A percentile compares a stretch with the other conserved stretches of the same genome.
phyloP scores from a whole-genome alignment of 441 rosid genomes.

The Bruguiera hainesii region DNA sequence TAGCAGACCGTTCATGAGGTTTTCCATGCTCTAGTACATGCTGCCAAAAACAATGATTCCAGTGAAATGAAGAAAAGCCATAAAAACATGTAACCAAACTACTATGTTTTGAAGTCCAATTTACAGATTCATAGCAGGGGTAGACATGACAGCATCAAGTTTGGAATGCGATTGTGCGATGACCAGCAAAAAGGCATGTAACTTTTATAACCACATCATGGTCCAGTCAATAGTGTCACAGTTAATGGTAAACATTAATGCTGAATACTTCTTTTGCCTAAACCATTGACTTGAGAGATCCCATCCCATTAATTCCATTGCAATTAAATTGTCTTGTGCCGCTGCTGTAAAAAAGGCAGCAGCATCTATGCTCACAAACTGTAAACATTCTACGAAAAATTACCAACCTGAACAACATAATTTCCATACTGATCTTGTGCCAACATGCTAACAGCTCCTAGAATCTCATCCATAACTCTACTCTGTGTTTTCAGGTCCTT shows the following conservation, averaged over 20 bases:
- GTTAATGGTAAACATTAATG: too few species aligned
- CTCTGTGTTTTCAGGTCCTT: conserved; percentile 48
- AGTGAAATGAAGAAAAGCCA: background rate
- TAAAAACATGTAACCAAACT: background rate
- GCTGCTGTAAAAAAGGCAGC: too few species aligned
- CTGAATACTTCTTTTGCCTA: too few species aligned
- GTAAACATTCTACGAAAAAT: background rate
- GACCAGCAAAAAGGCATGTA: too few species aligned
- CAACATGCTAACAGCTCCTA: conserved; percentile 64
- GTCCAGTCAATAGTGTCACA: too few species aligned
- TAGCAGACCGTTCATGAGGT: conserved; percentile 68
- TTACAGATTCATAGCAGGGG: background rate
- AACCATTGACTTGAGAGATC: too few species aligned
- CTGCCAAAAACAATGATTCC: conserved; percentile 30
- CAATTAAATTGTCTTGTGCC: too few species aligned
- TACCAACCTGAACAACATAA: conserved; percentile 76
- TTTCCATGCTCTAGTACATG: conserved; percentile 84
- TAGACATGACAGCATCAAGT: too few species aligned
- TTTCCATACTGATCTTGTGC: conserved; percentile 90
- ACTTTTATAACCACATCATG: too few species aligned
- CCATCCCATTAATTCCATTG: too few species aligned
- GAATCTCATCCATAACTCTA: conserved; percentile 77
- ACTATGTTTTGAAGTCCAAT: background rate
- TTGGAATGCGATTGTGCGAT: too few species aligned
- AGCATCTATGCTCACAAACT: too few species aligned